phyloP scores from a whole-genome alignment of 441 rosid genomes.

The Populus tomentosa region DNA sequence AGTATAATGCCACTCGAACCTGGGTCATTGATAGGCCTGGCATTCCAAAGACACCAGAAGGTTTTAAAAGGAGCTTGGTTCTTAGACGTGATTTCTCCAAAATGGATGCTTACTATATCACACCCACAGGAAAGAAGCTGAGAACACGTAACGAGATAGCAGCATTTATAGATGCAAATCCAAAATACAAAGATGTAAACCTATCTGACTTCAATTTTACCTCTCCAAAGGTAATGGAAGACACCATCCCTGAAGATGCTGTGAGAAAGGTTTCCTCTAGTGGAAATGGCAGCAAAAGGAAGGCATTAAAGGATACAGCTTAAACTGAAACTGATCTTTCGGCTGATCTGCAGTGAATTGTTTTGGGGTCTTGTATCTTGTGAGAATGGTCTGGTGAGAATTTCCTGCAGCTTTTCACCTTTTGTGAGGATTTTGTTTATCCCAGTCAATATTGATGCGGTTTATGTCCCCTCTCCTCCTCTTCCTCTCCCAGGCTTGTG shows the following conservation, averaged over 20 bases:
- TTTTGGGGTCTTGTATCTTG: constrained; percentile 7
- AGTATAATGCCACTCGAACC: constrained; percentile 54
- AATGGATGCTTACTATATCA: constrained; percentile 81
- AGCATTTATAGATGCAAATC: constrained; percentile 58
- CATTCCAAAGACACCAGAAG: constrained; percentile 77
- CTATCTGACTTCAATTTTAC: constrained; percentile 65
- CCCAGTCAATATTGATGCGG: neutral
- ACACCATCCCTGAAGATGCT: constrained; percentile 51
- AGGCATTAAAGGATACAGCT: constrained; percentile 30
- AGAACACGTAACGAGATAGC: constrained; percentile 63
- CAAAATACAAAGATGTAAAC: constrained; percentile 44
- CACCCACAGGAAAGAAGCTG: constrained; percentile 72
- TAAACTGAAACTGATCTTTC: constrained; percentile 15
- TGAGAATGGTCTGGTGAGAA: neutral
- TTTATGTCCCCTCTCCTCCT: neutral
- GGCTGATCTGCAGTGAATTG: neutral
- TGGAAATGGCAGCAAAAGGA: constrained; percentile 29
- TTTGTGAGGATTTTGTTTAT: neutral
- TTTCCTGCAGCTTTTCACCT: neutral
- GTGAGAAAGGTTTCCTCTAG: constrained; percentile 27
- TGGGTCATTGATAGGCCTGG: constrained; percentile 94
- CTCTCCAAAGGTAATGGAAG: constrained; percentile 80
- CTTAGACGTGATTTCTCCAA: constrained; percentile 74
- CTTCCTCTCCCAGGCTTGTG: neutral
- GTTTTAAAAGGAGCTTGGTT: constrained; percentile 73